These are phyloP conservation scores for Marsdenia floribunda DNA, from an alignment of 257 asterid genomes.

Conservation along the genomic window DNA sequence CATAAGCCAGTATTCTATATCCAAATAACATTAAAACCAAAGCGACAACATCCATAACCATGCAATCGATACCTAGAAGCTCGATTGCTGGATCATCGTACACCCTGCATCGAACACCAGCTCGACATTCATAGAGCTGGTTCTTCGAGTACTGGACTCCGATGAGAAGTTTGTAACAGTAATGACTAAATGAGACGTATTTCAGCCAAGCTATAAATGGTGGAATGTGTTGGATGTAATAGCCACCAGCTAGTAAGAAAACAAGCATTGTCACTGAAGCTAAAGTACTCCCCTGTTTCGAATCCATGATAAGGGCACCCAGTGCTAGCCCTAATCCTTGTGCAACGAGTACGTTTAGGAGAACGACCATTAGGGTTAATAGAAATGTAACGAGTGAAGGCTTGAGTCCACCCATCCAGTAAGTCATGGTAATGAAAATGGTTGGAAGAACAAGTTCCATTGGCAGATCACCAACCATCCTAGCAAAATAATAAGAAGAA, in stretches of 20 bases:
- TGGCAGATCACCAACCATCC: slow-evolving; percentile 67
- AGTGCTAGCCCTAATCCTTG: slow-evolving; percentile 88
- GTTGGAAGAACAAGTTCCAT: slow-evolving; percentile 87
- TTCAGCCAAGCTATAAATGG: slow-evolving; percentile 60
- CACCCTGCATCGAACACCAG: slow-evolving; percentile 42
- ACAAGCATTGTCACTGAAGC: slow-evolving; percentile 73
- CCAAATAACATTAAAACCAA: slow-evolving; percentile 68
- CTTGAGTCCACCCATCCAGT: slow-evolving; percentile 88
- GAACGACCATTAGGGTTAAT: slow-evolving; percentile 50
- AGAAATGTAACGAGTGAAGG: slow-evolving; percentile 49
- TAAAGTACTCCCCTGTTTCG: slow-evolving; percentile 58
- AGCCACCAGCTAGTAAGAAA: slow-evolving; percentile 67
- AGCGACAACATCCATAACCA: slow-evolving; percentile 54
- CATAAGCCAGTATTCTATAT: slow-evolving; percentile 69
- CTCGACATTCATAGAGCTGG: slow-evolving; percentile 58
- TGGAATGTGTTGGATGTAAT: slow-evolving; percentile 77
- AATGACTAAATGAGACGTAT: slow-evolving; percentile 65
- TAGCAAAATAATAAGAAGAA: slow-evolving; percentile 66
- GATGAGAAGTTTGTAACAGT: slow-evolving; percentile 60
- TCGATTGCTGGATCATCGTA: slow-evolving; percentile 56
- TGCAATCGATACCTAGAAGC: slow-evolving; percentile 45
- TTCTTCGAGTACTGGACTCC: slow-evolving; percentile 56
- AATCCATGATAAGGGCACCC: slow-evolving; percentile 76
- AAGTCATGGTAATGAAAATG: slow-evolving; percentile 50
- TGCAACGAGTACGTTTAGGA: slow-evolving; percentile 65